These are phyloP conservation scores for Gracilariopsis chorda DNA, from an alignment of 23 red algal species.

Conservation along the genomic window DNA sequence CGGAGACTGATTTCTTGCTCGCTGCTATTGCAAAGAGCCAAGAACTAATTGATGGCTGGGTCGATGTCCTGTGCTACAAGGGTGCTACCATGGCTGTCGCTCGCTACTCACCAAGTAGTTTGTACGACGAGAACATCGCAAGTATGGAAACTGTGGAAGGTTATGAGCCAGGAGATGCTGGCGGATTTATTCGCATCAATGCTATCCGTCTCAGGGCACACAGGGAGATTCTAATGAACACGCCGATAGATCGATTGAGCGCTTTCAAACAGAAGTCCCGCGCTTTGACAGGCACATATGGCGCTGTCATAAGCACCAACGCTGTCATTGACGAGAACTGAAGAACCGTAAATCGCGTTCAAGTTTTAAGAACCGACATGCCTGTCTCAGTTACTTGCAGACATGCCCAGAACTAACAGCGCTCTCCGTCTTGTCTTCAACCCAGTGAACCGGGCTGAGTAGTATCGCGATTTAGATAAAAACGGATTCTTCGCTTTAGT, in stretches of 20 bases:
- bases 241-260: conserved; percentile 33
- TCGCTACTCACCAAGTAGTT: conserved; percentile 70
- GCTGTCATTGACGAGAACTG: no score
- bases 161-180: conserved; percentile 85
- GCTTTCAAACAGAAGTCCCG: conserved; percentile 19
- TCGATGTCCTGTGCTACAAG: conserved; percentile 97
- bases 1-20: conserved; percentile 94
- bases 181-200: conserved; percentile 97
- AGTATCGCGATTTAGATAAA: no score
- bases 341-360: no score
- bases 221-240: conserved; percentile 79
- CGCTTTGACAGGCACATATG: conserved; percentile 30
- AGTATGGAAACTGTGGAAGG: conserved; percentile 92
- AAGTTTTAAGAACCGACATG: no score
- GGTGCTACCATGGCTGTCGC: conserved; percentile 90
- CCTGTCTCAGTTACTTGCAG: no score
- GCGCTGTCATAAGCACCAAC: conserved; percentile 17
- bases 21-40: conserved; percentile 95
- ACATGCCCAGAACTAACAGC: no score
- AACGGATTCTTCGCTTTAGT: no score
- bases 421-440: no score
- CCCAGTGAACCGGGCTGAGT: no score
- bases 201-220: conserved; percentile 92
- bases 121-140: conserved; percentile 92
- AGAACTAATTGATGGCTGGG: conserved; percentile 99